Percentiles rank a stretch among this genome's conserved stretches.
Evolutionary conservation across 805 yeast species (phyloP).

Genomic region (Isabelozyma pseudorhagii): DNA sequence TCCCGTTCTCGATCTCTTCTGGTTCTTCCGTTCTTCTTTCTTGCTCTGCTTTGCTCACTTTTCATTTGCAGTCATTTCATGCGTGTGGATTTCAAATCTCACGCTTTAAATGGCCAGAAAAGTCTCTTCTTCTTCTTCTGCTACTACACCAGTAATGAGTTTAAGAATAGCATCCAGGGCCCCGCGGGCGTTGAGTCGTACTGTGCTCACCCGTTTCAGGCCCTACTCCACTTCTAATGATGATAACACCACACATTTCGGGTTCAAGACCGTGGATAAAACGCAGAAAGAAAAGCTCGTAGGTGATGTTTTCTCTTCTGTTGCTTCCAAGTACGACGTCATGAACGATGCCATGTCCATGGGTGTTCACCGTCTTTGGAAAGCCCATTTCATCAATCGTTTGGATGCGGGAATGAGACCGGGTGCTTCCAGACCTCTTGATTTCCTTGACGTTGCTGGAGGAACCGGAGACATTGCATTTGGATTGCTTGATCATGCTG

Average conservation of each 20-base stretch:
- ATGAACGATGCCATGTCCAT: conserved; percentile 98
- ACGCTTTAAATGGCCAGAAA: background rate
- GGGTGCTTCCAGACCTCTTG: conserved; percentile 70
- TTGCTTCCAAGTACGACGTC: conserved; percentile 88
- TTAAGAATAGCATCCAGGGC: conserved; percentile 3
- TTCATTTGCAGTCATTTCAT: too few relatives aligned
- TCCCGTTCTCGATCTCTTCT: too few relatives aligned
- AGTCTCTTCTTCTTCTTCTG: background rate
- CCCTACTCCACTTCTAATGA: conserved; percentile 6
- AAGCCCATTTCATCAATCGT: conserved; percentile 80
- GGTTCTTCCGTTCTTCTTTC: too few relatives aligned
- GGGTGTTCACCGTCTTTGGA: conserved; percentile 95
- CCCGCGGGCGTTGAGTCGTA: conserved; percentile 1
- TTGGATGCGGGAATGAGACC: conserved; percentile 94
- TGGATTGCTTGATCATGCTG: conserved; percentile 90
- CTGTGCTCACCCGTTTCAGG: conserved; percentile 1
- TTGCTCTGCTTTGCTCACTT: too few relatives aligned
- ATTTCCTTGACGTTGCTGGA: conserved; percentile 95
- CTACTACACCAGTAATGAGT: conserved; percentile 3
- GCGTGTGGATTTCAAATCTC: too few relatives aligned
- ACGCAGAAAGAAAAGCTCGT: conserved; percentile 78
- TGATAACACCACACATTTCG: conserved; percentile 81
- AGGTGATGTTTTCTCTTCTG: conserved; percentile 90
- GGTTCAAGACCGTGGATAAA: conserved; percentile 76
- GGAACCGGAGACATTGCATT: conserved; percentile 99